phyloP scores from a whole-genome alignment of 106 monocot genomes.

The Ottelia alismoides region DNA sequence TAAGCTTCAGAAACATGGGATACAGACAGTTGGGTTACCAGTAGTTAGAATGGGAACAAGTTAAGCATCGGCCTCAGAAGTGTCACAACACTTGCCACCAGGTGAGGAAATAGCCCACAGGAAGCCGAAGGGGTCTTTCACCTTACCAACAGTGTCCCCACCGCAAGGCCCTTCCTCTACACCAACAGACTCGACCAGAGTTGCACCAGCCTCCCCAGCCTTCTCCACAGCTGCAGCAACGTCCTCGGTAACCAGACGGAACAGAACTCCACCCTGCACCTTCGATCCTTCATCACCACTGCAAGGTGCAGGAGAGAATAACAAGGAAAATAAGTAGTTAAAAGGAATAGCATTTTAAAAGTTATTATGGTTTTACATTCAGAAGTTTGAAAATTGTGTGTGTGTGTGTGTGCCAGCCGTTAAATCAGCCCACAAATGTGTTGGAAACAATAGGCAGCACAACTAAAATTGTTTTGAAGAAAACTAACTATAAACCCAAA shows the following conservation, averaged over 20 bases:
- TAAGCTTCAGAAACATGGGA: too few species aligned
- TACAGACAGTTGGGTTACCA: too few species aligned
- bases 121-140: conserved; percentile 6
- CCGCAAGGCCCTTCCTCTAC: neutral
- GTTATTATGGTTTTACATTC: too few species aligned
- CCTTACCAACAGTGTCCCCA: neutral
- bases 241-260: conserved; percentile 7
- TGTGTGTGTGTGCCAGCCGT: too few species aligned
- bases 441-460: neutral
- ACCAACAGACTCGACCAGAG: neutral
- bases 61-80: too few species aligned
- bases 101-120: conserved; percentile 3
- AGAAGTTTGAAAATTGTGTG: too few species aligned
- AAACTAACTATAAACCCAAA: too few species aligned
- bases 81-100: too few species aligned
- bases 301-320: neutral
- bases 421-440: too few species aligned
- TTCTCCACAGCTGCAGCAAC: neutral
- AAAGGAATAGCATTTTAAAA: neutral
- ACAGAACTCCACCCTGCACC: neutral
- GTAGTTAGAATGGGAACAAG: too few species aligned
- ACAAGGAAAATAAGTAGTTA: too few species aligned
- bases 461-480: too few species aligned
- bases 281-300: neutral
- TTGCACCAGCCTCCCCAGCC: conserved; percentile 5